Base-by-base conservation (phyloP, 1,284 basidiomycete genomes). In the Limonomyces culmigenus region DNA sequence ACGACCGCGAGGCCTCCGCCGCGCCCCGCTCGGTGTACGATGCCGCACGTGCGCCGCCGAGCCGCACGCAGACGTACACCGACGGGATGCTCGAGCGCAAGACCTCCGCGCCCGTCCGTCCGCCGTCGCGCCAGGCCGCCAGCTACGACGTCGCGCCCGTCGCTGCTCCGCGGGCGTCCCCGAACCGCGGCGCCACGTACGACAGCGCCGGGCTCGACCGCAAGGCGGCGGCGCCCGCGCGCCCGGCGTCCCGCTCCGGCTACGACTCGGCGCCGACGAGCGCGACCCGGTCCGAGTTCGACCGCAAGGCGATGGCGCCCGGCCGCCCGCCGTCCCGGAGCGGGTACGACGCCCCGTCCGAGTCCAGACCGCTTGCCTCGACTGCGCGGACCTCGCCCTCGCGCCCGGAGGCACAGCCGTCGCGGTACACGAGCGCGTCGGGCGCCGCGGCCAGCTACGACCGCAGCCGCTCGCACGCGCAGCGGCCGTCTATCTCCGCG, bases 131-230 rank as follows among this genome's bases (percentile, higher is more conserved):
- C 56, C 57, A 2, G 30, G 30, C 30, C 10, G 8, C 8, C 30
- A 36, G 46, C 11, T 51, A 58, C 2, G 39, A 31, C 21, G 31
- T 40, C 3, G 44, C 48, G 19, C 40, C 42, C 19, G 47, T 52
- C 17, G 45, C 50, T 29, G 14, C 58, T 43, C 19, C 58, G 44
- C 1, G 37, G 14, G 3, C 60, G 44, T 32, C 48, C 30, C 10
- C 23, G 23, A n/a, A n/a, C 23, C 17, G 45, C 50, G 21, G 14
- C 56, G 43, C 19, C 56, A 44, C 1, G 37, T 16, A 2, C 60
- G 44, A 32, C 48, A 8, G 8, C 10, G 16, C 6, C 30, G 16
- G 10, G 16, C 16, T 11, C 30, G 11, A 17, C 15, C 30, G 6
- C 30, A 8, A 15, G 10, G 30, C 30, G 30, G 30, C 6, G 11